phyloP scores from a whole-genome alignment of 805 yeast species.

The Kuraishia molischiana region DNA sequence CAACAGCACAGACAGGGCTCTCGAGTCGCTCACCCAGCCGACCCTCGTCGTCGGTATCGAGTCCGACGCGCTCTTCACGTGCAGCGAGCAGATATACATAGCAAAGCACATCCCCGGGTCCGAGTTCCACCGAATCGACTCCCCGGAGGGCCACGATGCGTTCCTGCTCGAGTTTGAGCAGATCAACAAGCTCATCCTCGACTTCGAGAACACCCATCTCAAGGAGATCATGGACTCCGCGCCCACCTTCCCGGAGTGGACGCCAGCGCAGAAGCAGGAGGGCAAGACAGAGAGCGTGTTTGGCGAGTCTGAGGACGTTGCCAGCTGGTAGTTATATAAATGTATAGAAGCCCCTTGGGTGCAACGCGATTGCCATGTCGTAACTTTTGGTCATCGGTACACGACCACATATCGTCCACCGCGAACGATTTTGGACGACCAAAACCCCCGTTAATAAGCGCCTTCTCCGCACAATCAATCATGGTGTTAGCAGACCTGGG shows the following conservation, averaged over 20 bases:
- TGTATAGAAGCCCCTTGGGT: background rate
- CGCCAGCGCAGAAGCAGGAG: slow-evolving; percentile 28
- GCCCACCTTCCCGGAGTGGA: slow-evolving; percentile 34
- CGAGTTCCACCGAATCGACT: slow-evolving; percentile 58
- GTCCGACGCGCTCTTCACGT: slow-evolving; percentile 89
- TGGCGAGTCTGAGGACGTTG: slow-evolving; percentile 94
- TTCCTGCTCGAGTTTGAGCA: slow-evolving; percentile 81
- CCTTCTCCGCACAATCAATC: background rate
- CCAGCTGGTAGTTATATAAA: slow-evolving; percentile 57
- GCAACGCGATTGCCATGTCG: too few relatives aligned
- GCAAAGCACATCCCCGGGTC: slow-evolving; percentile 70
- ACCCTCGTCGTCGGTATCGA: slow-evolving; percentile 80
- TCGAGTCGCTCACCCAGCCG: slow-evolving; percentile 58
- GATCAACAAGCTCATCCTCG: slow-evolving; percentile 61
- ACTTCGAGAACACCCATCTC: slow-evolving; percentile 50
- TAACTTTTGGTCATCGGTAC: too few relatives aligned
- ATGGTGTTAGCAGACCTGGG: slow-evolving; percentile 83
- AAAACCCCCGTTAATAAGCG: too few relatives aligned
- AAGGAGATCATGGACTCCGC: slow-evolving; percentile 50
- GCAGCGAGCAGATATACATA: slow-evolving; percentile 80
- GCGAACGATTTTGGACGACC: too few relatives aligned
- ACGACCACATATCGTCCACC: too few relatives aligned
- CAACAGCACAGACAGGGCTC: slow-evolving; percentile 35
- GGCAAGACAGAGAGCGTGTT: slow-evolving; percentile 57
- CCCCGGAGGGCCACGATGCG: slow-evolving; percentile 98